Conservation (phyloP, 2,329 filamentous ascomycete genomes). For the Cadophora malorum region DNA sequence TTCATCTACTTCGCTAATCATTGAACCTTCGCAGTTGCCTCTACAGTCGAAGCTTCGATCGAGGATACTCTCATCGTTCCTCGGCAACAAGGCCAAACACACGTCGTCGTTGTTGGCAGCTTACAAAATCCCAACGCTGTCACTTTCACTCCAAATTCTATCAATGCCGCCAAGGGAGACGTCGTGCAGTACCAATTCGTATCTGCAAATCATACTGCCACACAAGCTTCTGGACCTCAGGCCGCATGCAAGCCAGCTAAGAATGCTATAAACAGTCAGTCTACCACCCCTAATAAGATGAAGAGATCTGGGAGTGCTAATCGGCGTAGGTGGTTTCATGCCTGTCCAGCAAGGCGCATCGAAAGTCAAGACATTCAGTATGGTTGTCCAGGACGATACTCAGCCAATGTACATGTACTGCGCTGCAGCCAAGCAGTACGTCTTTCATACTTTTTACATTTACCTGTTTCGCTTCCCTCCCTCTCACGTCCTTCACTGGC, state of each 20-base stretch:
- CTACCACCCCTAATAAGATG: background rate
- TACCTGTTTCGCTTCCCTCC: background rate
- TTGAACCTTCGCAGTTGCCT: conserved; percentile 2
- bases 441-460: background rate
- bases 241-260: conserved; percentile 13
- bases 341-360: conserved; percentile 8
- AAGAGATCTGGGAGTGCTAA: background rate
- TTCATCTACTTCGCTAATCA: background rate
- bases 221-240: conserved; percentile 3
- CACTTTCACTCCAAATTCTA: conserved; percentile 18
- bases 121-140: conserved; percentile 6
- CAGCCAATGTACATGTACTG: conserved; percentile 20
- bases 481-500: no score
- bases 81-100: conserved; percentile 4
- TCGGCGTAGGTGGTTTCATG: conserved; percentile 13
- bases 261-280: conserved; percentile 13
- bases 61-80: conserved; percentile 1
- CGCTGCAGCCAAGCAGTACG: conserved; percentile 12
- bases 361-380: conserved; percentile 14
- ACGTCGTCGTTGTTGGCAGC: conserved; percentile 19
- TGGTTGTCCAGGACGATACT: conserved; percentile 5
- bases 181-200: conserved; percentile 18
- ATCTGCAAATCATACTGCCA: conserved; percentile 18
- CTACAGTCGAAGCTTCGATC: background rate
- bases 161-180: conserved; percentile 12